Evolutionary conservation across 78 protist species (phyloP), one percentile per base, ranked within the genome.

Genomic region (Andalucia godoyi): DNA sequence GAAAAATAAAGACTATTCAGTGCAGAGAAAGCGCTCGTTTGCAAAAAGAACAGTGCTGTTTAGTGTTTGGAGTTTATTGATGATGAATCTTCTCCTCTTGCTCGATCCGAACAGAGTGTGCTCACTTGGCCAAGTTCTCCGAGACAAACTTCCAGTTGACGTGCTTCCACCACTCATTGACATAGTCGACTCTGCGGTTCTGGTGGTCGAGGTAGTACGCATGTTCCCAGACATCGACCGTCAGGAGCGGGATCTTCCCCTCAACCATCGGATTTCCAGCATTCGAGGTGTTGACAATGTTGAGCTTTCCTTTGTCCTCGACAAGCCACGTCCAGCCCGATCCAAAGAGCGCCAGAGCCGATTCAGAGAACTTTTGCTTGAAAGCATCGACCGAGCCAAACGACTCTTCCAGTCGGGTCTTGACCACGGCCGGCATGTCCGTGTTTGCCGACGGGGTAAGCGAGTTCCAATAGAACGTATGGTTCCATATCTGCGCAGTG

Each of bases 211-310:
- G 15, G 66, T 82, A 82, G 77, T 79, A 82, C 18, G 87, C 87
- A 43, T 82, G 86, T 25, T 81, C 86, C 86, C 86, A 81, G n/a
- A 82, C 83, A 23, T 76, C 83, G 40, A 74, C 72, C 51, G 79
- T 58, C 25, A 76, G 79, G 25, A 76, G 12, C 25, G 78, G 79
- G 32, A 32, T 66, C 32, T 34, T 36, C 27, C 67, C 67, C 18
- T 72, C 77, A 5, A 52, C 4, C 50, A 76, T 29, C 18, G 71
- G 72, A 17, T n/a, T 7, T 36, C 57, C 62, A n/a, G 82, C 82
- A 17, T 72, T 39, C 42, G 30, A 7, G 53, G 69, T 69, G 38
- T 21, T n/a, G 61, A 23, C 40, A 21, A 55, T 40, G 32, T 47
- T 1, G 34, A 2, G 33, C 2, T 2, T 32, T 25, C 5, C 37